Evolutionary conservation across 352 stramenopile genomes (phyloP).

Genomic region (Elongisporangium anandrum): DNA sequence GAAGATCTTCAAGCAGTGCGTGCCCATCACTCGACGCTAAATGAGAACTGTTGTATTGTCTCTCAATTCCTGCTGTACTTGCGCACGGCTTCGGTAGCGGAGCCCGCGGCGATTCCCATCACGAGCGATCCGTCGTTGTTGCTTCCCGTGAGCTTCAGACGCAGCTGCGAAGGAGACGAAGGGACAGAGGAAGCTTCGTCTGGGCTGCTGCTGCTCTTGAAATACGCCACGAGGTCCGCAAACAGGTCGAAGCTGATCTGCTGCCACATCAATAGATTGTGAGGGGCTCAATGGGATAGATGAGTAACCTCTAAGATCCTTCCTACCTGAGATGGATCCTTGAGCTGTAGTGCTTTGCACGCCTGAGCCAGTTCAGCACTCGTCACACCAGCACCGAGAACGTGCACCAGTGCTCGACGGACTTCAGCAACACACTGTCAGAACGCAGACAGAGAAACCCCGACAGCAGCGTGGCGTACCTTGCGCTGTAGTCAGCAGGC

Average conservation of each 20-base stretch:
- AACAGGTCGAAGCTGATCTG: constrained; percentile 70
- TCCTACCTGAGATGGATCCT: constrained; percentile 34
- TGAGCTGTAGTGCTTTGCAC: constrained; percentile 25
- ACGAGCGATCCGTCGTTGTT: neutral
- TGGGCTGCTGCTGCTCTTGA: constrained; percentile 4
- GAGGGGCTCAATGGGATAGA: neutral
- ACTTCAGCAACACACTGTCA: constrained; percentile 18
- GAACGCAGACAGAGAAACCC: constrained; percentile 1
- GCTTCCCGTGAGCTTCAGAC: constrained; percentile 6
- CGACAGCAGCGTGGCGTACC: constrained; percentile 22
- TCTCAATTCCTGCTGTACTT: constrained; percentile 4
- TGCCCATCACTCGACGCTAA: neutral
- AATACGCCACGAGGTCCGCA: constrained; percentile 39
- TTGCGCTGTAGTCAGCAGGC: constrained; percentile 41
- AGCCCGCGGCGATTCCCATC: constrained; percentile 15
- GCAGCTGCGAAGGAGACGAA: neutral
- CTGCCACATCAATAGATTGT: neutral
- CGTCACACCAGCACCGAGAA: constrained; percentile 49
- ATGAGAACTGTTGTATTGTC: neutral
- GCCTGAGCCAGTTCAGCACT: constrained; percentile 25
- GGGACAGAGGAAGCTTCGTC: neutral
- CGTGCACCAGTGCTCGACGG: constrained; percentile 57
- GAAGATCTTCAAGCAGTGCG: constrained; percentile 45
- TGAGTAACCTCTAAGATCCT: neutral
- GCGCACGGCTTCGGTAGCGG: constrained; percentile 24